Evolutionary conservation across 306 rosid genomes (phyloP), one percentile per base, ranked within the genome.

Genomic region (Lathyrus aphaca): DNA sequence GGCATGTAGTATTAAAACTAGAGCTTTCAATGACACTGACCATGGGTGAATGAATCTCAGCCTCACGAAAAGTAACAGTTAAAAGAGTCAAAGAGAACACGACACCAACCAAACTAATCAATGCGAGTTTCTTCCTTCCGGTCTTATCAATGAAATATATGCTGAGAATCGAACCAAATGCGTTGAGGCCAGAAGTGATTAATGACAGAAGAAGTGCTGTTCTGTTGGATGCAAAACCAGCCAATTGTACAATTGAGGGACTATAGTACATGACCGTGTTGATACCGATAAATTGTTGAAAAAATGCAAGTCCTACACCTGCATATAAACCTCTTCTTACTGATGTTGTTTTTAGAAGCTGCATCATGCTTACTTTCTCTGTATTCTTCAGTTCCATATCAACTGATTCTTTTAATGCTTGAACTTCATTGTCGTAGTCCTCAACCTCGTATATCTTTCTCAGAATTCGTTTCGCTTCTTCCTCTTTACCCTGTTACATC

Each of bases 261-360:
- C 95, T 86, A 67, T 84, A 88, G 75, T 88, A 82, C 91, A 86
- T 84, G 0, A 88, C 90, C 0, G 87, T 86, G 77, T 88, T 88
- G 42, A 88, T 88, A 2, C 91, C 95, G 9, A 83, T 84, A 68
- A 83, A 88, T 21, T 88, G 91, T 37, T 88, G 95, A 82, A 85
- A 85, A 9, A 88, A 54, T 59, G 25, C 75, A 1, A 88, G 95
- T 5, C 95, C 91, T 50, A 80, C 64, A 4, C 89, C 92, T 13
- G 87, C 87, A 73, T 72, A 38, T 10, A 87, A 55, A 7, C 81
- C 89, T 72, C 86, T 80, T 62, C 90, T 83, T 11, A 84, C 84
- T 0, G 88, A 15, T 44, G 10, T 49, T 32, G 38, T 32, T 32
- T 32, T 32, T 32, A 32, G 2, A 32, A 32, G 38, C 38, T 32